Conservation (phyloP, 129 eudicot species). For the Escallonia herrerae region DNA sequence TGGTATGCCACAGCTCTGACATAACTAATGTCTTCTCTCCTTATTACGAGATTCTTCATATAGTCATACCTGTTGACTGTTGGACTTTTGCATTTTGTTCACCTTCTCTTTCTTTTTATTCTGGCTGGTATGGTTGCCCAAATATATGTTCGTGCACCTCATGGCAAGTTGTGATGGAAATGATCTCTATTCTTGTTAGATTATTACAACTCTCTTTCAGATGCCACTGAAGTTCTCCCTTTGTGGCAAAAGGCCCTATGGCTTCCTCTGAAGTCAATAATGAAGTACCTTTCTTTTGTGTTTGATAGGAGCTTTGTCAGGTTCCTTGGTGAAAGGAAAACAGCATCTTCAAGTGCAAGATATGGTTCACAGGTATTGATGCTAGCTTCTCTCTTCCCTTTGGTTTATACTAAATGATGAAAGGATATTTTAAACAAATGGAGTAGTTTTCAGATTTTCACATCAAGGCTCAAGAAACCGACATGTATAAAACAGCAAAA, state of each 20-base stretch:
- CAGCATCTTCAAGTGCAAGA: constrained; percentile 62
- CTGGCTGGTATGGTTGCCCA: no score
- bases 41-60: not conserved
- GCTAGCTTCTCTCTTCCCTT: constrained; percentile 13
- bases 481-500: no score
- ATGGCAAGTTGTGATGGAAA: no score
- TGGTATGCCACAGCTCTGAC: constrained; percentile 43
- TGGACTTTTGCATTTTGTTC: constrained; percentile 4
- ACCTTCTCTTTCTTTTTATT: not conserved
- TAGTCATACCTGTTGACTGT: not conserved
- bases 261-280: no score
- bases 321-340: constrained; percentile 72
- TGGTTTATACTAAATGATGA: constrained; percentile 6
- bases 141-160: no score
- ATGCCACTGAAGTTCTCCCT: no score
- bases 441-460: not conserved
- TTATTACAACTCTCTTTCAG: no score
- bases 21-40: not conserved
- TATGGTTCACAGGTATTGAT: constrained; percentile 75
- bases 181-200: no score
- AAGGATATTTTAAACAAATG: not conserved
- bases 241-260: no score
- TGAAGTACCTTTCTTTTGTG: no score
- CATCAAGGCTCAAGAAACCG: not conserved
- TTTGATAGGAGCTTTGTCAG: constrained; percentile 67